A percentile compares a stretch with the other conserved stretches of the same genome.
Conservation (phyloP, 1,139 yeast species). For the Debaryomycetaceae sp. region DNA sequence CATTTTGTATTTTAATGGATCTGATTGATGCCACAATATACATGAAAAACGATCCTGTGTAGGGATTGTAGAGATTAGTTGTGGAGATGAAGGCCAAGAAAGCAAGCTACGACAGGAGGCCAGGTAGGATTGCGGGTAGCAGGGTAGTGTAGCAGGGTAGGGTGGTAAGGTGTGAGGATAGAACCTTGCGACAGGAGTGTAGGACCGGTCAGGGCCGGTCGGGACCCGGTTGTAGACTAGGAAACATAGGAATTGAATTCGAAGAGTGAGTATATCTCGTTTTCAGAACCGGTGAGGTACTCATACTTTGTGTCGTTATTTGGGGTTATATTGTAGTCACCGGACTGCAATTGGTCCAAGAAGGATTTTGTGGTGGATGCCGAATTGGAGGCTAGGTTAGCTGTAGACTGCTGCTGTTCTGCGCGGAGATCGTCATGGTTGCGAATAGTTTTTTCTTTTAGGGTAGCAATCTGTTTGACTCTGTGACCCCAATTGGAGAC, state of each 20-base stretch:
- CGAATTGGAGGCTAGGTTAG: constrained; percentile 4
- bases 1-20: too few relatives aligned
- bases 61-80: too few relatives aligned
- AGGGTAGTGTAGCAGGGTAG: too few relatives aligned
- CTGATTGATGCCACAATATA: too few relatives aligned
- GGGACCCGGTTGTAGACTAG: background rate
- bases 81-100: too few relatives aligned
- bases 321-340: constrained; percentile 4
- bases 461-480: constrained; percentile 51
- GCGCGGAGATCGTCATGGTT: constrained; percentile 25
- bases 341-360: constrained; percentile 20
- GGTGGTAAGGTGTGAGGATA: too few relatives aligned
- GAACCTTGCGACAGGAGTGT: too few relatives aligned
- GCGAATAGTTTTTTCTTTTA: constrained; percentile 42
- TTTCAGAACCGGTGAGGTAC: constrained; percentile 14
- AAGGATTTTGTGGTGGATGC: constrained; percentile 24
- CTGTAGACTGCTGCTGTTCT: constrained; percentile 14
- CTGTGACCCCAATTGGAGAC: constrained; percentile 67
- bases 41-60: too few relatives aligned
- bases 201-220: too few relatives aligned
- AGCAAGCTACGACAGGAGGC: too few relatives aligned
- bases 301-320: constrained; percentile 13
- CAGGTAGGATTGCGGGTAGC: too few relatives aligned
- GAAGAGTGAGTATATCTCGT: constrained; percentile 27
- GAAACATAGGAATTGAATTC: constrained; percentile 37